phyloP scores from a whole-genome alignment of 2,329 filamentous ascomycete genomes.

The Podosphaera aphanis region DNA sequence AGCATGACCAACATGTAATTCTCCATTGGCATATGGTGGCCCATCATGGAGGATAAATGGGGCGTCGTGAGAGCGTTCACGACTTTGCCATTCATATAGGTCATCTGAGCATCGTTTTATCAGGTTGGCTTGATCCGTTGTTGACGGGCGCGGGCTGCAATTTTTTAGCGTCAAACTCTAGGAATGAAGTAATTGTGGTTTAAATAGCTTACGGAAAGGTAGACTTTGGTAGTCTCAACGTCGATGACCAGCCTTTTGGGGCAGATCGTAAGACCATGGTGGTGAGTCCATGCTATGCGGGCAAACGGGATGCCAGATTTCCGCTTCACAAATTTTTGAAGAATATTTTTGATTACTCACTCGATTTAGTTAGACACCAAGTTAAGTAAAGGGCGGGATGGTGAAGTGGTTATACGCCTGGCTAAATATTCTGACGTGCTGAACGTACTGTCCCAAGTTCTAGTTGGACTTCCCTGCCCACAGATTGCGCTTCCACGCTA shows the following conservation, averaged over 20 bases:
- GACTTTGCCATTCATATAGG: constrained; percentile 65
- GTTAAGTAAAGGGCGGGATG: too few relatives aligned
- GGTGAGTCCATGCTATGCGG: constrained; percentile 7
- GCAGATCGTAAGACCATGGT: constrained; percentile 14
- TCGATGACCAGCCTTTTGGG: constrained; percentile 44
- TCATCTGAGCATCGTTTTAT: constrained; percentile 63
- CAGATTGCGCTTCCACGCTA: too few relatives aligned
- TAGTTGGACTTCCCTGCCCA: too few relatives aligned
- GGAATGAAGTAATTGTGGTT: not conserved
- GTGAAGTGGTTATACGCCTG: too few relatives aligned
- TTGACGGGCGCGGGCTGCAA: constrained; percentile 17
- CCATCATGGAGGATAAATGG: constrained; percentile 80
- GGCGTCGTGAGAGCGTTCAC: constrained; percentile 14
- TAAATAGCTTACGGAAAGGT: constrained; percentile 38
- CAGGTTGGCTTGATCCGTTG: constrained; percentile 27
- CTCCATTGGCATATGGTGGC: constrained; percentile 87
- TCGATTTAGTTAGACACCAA: too few relatives aligned
- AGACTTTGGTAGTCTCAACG: constrained; percentile 51
- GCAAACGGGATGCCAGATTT: too few relatives aligned
- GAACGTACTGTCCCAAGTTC: too few relatives aligned
- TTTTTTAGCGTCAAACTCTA: constrained; percentile 4
- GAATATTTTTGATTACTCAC: too few relatives aligned
- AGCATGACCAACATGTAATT: constrained; percentile 77
- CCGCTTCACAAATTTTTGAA: too few relatives aligned
- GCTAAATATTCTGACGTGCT: too few relatives aligned